Conservation (phyloP, 2,329 filamentous ascomycete genomes). For the Aspergillus sp. region DNA sequence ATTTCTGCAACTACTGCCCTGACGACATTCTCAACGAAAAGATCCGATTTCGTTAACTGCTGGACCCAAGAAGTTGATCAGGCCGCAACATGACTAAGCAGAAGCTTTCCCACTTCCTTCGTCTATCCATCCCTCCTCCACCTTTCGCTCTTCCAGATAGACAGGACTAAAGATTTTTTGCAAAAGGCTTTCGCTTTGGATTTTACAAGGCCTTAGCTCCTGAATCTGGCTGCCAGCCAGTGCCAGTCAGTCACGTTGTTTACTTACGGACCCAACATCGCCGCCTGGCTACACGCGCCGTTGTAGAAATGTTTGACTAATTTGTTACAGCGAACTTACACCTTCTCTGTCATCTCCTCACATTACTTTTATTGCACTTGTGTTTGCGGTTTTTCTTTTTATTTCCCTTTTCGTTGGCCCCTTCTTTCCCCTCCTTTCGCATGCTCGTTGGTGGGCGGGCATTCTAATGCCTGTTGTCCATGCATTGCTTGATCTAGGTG, state of each 20-base stretch:
- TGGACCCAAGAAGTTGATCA: slow-evolving; percentile 18
- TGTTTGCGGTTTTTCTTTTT: neutral
- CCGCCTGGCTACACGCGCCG: no score
- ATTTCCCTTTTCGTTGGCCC: slow-evolving; percentile 1
- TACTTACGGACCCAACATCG: no score
- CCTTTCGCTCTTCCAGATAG: neutral
- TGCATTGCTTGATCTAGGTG: slow-evolving; percentile 3
- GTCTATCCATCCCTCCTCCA: neutral
- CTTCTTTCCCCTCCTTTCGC: slow-evolving; percentile 1
- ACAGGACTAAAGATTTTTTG: no score
- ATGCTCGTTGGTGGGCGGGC: neutral
- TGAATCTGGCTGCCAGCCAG: no score
- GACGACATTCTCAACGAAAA: no score
- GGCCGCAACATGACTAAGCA: slow-evolving; percentile 11
- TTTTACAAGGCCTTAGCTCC: no score
- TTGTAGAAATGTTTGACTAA: no score
- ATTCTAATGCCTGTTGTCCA: neutral
- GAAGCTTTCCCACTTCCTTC: neutral
- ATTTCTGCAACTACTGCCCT: no score
- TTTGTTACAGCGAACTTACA: neutral
- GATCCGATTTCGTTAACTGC: slow-evolving; percentile 12
- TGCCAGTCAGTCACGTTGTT: no score
- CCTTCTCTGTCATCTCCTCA: slow-evolving; percentile 1
- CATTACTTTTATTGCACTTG: neutral
- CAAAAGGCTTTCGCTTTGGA: no score